phyloP scores from a whole-genome alignment of 179 eudicot species.

The Beta macrorhiza region DNA sequence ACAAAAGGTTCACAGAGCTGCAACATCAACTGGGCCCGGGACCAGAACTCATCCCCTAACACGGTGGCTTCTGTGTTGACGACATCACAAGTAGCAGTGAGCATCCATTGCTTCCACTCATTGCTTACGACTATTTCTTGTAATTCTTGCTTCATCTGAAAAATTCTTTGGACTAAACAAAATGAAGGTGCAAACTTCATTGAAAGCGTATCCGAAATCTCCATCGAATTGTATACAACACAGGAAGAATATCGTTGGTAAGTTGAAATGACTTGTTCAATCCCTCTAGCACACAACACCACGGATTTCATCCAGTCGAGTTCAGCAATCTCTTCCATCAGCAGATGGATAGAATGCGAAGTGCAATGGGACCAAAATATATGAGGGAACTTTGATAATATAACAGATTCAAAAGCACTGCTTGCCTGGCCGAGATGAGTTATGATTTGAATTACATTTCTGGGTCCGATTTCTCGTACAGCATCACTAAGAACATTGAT shows the following conservation, averaged over 20 bases:
- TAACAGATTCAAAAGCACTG: conserved; percentile 40
- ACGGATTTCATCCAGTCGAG: conserved; percentile 49
- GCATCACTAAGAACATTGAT: conserved; percentile 36
- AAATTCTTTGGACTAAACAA: conserved; percentile 36
- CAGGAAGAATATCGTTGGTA: conserved; percentile 28
- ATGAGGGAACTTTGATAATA: conserved; percentile 39
- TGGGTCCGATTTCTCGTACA: conserved; percentile 41
- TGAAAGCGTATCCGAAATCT: conserved; percentile 29
- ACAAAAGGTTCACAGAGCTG: conserved; percentile 48
- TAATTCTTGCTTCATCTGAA: conserved; percentile 32
- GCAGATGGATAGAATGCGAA: conserved; percentile 41
- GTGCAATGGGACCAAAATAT: conserved; percentile 56
- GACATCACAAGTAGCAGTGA: conserved; percentile 33
- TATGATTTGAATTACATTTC: conserved; percentile 49
- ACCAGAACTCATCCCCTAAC: conserved; percentile 49
- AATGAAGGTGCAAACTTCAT: conserved; percentile 44
- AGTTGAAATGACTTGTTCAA: conserved; percentile 38
- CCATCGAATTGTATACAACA: conserved; percentile 19
- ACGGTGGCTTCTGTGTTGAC: conserved; percentile 34
- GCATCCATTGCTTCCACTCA: conserved; percentile 51
- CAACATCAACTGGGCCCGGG: conserved; percentile 39
- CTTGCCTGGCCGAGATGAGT: conserved; percentile 51
- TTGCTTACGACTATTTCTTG: conserved; percentile 37
- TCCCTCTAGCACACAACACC: conserved; percentile 41
- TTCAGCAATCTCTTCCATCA: conserved; percentile 51